phyloP scores from a whole-genome alignment of 2,329 filamentous ascomycete species.

The Setomelanomma holmii region DNA sequence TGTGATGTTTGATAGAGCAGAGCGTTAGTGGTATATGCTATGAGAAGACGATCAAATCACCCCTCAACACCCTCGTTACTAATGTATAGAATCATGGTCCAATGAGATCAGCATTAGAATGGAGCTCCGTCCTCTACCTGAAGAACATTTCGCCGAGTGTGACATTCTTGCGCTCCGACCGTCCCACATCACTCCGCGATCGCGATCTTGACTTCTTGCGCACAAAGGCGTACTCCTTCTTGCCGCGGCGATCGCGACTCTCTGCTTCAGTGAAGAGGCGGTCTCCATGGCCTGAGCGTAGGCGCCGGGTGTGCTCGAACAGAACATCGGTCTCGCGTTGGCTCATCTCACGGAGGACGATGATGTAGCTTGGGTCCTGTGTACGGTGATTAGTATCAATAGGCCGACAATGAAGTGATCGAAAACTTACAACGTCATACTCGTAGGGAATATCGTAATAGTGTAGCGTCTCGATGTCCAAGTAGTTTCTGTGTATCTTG shows the following conservation, averaged over 20 bases:
- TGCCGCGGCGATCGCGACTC: constrained; percentile 42
- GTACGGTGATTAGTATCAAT: constrained; percentile 7
- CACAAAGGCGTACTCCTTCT: constrained; percentile 56
- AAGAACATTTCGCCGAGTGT: constrained; percentile 45
- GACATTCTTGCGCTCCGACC: constrained; percentile 35
- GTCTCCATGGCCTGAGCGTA: constrained; percentile 41
- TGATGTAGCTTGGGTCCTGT: constrained; percentile 55
- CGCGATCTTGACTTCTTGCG: constrained; percentile 41
- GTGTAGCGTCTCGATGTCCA: constrained; percentile 55
- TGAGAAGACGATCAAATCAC: too few species aligned
- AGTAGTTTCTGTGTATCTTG: constrained; percentile 56
- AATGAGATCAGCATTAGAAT: not conserved
- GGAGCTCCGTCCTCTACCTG: constrained; percentile 11
- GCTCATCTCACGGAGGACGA: constrained; percentile 59
- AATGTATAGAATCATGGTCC: not conserved
- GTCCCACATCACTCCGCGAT: constrained; percentile 40
- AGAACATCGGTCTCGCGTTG: constrained; percentile 57
- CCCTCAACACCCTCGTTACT: not conserved
- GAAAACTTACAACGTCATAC: constrained; percentile 54
- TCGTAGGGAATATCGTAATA: constrained; percentile 59
- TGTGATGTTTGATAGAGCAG: too few species aligned
- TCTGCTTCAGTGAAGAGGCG: constrained; percentile 54
- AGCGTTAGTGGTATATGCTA: too few species aligned
- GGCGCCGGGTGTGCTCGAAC: constrained; percentile 58
- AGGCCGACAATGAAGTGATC: not conserved